These are phyloP conservation scores for slime mould (Dictyostelium discoideum) DNA, from an alignment of 78 protist genomes.

Conservation along the genomic window DNA sequence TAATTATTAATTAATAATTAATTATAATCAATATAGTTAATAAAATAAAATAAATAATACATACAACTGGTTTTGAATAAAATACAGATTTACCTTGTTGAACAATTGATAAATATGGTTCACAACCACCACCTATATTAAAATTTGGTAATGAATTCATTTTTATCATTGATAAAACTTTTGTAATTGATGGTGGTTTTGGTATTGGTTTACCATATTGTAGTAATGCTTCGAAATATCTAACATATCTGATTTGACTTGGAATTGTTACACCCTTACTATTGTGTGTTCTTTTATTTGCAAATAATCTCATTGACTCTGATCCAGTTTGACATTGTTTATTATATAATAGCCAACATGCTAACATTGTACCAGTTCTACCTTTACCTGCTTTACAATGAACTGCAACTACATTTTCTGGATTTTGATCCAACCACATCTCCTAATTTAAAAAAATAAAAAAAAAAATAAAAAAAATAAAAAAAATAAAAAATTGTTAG, in stretches of 20 bases:
- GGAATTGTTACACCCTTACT: constrained; percentile 91
- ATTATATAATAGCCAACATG: constrained; percentile 70
- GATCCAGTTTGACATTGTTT: constrained; percentile 66
- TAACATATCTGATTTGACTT: constrained; percentile 85
- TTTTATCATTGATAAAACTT: constrained; percentile 19
- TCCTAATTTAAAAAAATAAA: not conserved
- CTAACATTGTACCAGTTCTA: constrained; percentile 68
- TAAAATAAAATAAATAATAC: not conserved
- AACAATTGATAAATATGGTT: constrained; percentile 49
- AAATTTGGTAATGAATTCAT: constrained; percentile 43
- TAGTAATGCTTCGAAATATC: constrained; percentile 75
- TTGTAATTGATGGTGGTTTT: constrained; percentile 26
- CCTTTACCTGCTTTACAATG: constrained; percentile 88
- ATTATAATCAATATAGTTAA: not conserved
- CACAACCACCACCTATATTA: constrained; percentile 48
- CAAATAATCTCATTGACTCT: constrained; percentile 70
- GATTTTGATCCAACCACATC: constrained; percentile 29
- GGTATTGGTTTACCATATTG: constrained; percentile 67
- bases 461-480: not conserved
- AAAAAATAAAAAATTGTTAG: not conserved
- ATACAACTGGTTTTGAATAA: constrained; percentile 69
- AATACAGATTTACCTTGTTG: constrained; percentile 66
- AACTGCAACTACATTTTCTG: constrained; percentile 71
- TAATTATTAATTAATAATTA: not conserved
- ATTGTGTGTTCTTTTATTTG: constrained; percentile 71